Percentiles rank a stretch among this genome's conserved stretches.
phyloP scores from a whole-genome alignment of 164 flowering plant genomes.

The Saururus chinensis region DNA sequence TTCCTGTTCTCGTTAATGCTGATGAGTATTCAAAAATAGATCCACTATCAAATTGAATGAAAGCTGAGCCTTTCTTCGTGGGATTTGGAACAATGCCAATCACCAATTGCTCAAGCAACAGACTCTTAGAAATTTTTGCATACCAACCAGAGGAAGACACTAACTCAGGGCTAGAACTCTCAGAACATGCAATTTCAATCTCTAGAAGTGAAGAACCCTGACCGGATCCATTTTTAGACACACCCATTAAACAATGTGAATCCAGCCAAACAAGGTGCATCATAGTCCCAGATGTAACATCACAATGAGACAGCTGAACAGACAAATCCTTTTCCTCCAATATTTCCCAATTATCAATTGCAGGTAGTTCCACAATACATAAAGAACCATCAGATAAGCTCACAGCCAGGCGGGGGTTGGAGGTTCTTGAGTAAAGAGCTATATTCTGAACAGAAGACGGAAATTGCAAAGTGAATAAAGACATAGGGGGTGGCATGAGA shows the following conservation, averaged over 20 bases:
- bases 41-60: conserved; percentile 73
- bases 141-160: conserved; percentile 74
- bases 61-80: conserved; percentile 38
- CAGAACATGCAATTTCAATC: conserved; percentile 57
- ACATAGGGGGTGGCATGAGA: conserved; percentile 90
- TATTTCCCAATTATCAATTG: conserved; percentile 57
- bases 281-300: conserved; percentile 30
- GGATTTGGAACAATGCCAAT: conserved; percentile 50
- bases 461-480: conserved; percentile 52
- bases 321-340: conserved; percentile 68
- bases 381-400: conserved; percentile 56
- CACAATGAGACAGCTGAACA: conserved; percentile 43
- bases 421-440: conserved; percentile 35
- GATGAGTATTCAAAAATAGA: conserved; percentile 46
- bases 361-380: conserved; percentile 69
- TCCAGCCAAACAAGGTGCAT: conserved; percentile 79
- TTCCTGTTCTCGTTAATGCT: conserved; percentile 23
- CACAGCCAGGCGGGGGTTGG: conserved; percentile 56
- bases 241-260: conserved; percentile 52
- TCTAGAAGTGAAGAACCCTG: conserved; percentile 45
- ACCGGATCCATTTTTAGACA: conserved; percentile 34
- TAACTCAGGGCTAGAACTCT: conserved; percentile 48
- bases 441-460: conserved; percentile 46
- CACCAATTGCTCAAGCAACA: conserved; percentile 34
- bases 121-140: conserved; percentile 27